Percentiles rank a stretch among this genome's conserved stretches.
Evolutionary conservation across 2,329 filamentous ascomycete genomes (phyloP).

Genomic region (Botryotinia narcissicola): DNA sequence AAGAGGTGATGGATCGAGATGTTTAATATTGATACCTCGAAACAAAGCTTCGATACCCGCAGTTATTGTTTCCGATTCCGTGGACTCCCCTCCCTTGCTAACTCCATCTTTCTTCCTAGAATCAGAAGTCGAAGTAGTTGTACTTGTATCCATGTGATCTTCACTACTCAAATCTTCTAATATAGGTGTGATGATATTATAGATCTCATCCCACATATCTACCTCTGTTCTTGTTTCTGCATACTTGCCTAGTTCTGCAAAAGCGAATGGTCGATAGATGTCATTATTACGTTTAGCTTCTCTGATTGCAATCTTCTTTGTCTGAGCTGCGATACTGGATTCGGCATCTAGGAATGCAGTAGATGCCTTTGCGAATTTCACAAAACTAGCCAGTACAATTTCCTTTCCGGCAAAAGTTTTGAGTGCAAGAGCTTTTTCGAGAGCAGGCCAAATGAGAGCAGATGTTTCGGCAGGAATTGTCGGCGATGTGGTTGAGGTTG

Average conservation of each 20-base stretch:
- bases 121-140: constrained; percentile 17
- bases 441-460: constrained; percentile 71
- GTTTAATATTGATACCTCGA: constrained; percentile 35
- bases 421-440: constrained; percentile 77
- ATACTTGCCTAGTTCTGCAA: constrained; percentile 70
- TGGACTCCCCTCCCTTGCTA: constrained; percentile 29
- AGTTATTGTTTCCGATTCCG: constrained; percentile 35
- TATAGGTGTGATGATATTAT: constrained; percentile 60
- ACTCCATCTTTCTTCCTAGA: constrained; percentile 28
- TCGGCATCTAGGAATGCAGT: constrained; percentile 57
- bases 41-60: constrained; percentile 37
- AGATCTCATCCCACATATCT: constrained; percentile 66
- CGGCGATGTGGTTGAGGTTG: constrained; percentile 50
- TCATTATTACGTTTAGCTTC: constrained; percentile 92
- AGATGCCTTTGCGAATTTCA: constrained; percentile 69
- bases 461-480: constrained; percentile 61
- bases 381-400: constrained; percentile 74
- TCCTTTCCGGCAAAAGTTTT: constrained; percentile 96
- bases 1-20: constrained; percentile 29
- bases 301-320: constrained; percentile 77
- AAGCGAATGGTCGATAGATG: constrained; percentile 74
- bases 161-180: constrained; percentile 54
- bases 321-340: constrained; percentile 54
- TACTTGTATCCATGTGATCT: constrained; percentile 54
- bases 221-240: constrained; percentile 65